These are phyloP conservation scores for Lactuca saligna DNA, from an alignment of 129 eudicot genomes.

Conservation along the genomic window DNA sequence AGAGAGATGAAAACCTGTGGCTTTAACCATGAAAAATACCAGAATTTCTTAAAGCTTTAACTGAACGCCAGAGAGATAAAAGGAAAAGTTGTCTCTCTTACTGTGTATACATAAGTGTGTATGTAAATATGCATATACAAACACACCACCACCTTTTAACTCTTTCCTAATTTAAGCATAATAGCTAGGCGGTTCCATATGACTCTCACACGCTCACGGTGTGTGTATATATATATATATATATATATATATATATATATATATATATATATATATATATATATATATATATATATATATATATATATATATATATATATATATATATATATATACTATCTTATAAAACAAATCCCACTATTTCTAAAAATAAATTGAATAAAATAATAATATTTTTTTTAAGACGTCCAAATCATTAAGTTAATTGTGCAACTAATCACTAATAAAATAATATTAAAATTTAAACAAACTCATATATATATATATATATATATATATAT, in stretches of 20 bases:
- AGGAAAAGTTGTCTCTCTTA: constrained; percentile 47
- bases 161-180: constrained; percentile 50
- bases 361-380: too few relatives aligned
- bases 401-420: too few relatives aligned
- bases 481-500: too few relatives aligned
- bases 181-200: constrained; percentile 37
- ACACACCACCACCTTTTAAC: constrained; percentile 39
- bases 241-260: constrained; percentile 19
- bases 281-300: background rate
- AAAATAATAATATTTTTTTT: too few relatives aligned
- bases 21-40: constrained; percentile 67
- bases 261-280: background rate
- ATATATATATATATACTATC: too few relatives aligned
- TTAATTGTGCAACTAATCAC: too few relatives aligned
- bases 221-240: constrained; percentile 6
- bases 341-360: too few relatives aligned
- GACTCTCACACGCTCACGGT: constrained; percentile 4
- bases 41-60: constrained; percentile 69
- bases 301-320: too few relatives aligned
- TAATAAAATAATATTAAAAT: too few relatives aligned
- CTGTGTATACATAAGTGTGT: background rate
- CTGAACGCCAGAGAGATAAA: constrained; percentile 67
- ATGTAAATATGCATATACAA: constrained; percentile 10
- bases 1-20: constrained; percentile 30
- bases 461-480: too few relatives aligned